Evolutionary conservation across 306 rosid species (phyloP), one percentile per base, ranked within the genome.

Genomic region (Ormosia emarginata): DNA sequence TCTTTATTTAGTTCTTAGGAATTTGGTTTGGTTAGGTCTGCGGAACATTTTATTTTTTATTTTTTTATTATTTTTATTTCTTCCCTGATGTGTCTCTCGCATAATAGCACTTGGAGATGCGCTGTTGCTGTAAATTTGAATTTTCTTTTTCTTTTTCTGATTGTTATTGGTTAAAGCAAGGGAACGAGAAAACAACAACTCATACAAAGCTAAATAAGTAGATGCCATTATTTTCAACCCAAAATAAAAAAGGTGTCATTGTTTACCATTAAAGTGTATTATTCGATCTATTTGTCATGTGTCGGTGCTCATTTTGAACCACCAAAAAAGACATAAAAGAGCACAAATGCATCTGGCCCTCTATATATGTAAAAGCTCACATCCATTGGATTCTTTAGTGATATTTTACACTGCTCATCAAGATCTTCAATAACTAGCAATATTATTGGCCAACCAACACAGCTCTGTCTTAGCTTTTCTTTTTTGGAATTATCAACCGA

Each of bases 181-280:
- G 44, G 67, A 59, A 46, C n/a, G 47, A 52, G 0, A 58, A 11
- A 59, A 39, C 78, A 80, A 75, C 43, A 75, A 61, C 56, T 70
- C 24, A 32, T 24, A 24, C 24, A 34, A 79, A 33, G 57, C 44
- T 70, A 24, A 82, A 82, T 82, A 82, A 86, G 70, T 70, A 79
- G 47, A 78, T 37, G 49, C 47, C 43, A 24, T 18, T 41, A 57
- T 68, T 68, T 75, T 47, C 46, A 5, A 13, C 32, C 24, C 24
- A 0, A 24, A 17, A 43, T 30, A 47, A 13, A 40, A 2, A 5
- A 9, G 13, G 11, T 41, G 71, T 66, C 47, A 82, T 74, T n/a
- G 79, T 84, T 24, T 67, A 67, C 53, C 71, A 66, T 66, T 57
- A 75, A 53, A 44, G 33, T 24, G 24, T 24, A 24, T 24, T 8